Conservation (phyloP, 2,329 filamentous ascomycete genomes). For the Neofusicoccum cordaticola region DNA sequence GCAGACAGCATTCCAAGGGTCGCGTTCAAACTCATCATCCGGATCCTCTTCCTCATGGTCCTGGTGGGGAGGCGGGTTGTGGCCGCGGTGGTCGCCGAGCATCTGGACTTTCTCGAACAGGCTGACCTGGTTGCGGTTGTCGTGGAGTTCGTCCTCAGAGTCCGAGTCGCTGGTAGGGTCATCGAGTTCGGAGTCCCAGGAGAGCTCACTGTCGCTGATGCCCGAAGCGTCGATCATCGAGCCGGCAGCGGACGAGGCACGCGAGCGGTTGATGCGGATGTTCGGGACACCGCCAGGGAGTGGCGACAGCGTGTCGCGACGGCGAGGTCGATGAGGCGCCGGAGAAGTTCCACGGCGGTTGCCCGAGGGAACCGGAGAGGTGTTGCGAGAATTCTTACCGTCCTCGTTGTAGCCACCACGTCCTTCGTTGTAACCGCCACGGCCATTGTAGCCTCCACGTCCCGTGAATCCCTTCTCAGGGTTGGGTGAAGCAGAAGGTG, state of each 20-base stretch:
- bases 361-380: conserved; percentile 23
- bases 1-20: conserved; percentile 61
- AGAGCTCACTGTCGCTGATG: conserved; percentile 31
- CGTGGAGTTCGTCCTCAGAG: not conserved
- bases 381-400: conserved; percentile 31
- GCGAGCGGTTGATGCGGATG: conserved; percentile 32
- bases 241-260: conserved; percentile 22
- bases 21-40: conserved; percentile 45
- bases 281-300: conserved; percentile 34
- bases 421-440: conserved; percentile 33
- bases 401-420: conserved; percentile 31
- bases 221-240: conserved; percentile 26
- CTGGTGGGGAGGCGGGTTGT: not conserved
- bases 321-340: conserved; percentile 27
- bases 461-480: conserved; percentile 21
- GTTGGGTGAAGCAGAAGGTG: not conserved
- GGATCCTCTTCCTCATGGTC: conserved; percentile 28
- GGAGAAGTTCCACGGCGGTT: conserved; percentile 25
- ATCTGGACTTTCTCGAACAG: not conserved
- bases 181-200: conserved; percentile 42
- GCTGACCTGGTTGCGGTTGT: not conserved
- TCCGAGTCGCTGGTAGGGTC: conserved; percentile 29
- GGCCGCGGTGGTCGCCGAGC: not conserved
- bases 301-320: conserved; percentile 36
- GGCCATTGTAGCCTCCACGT: conserved; percentile 30